Evolutionary conservation across 169 alveolate genomes (phyloP).

Genomic region (Cryptosporidium canis): DNA sequence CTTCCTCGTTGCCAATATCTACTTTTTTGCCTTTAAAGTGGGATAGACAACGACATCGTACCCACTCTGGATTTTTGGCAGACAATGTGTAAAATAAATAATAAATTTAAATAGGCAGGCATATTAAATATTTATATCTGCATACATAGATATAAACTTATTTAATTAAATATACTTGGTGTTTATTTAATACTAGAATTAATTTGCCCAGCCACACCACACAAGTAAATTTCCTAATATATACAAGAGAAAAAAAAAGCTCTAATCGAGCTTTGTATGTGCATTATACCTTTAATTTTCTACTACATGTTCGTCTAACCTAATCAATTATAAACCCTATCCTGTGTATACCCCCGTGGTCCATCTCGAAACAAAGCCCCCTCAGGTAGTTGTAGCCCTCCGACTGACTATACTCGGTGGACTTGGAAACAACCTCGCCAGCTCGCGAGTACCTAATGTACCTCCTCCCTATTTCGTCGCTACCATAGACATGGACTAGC

Average conservation of each 20-base stretch:
- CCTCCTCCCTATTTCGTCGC: conserved; percentile 49
- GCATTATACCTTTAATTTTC: not conserved
- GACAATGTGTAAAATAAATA: not conserved
- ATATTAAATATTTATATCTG: too few species aligned
- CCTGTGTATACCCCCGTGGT: conserved; percentile 7
- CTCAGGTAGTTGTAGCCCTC: conserved; percentile 19
- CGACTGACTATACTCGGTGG: conserved; percentile 33
- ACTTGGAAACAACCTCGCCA: not conserved
- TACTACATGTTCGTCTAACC: not conserved
- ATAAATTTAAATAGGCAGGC: too few species aligned
- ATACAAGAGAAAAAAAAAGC: too few species aligned
- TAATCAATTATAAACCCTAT: conserved; percentile 65
- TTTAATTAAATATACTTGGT: too few species aligned
- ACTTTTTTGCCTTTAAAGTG: not conserved
- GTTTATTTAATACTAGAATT: too few species aligned
- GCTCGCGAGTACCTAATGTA: conserved; percentile 4
- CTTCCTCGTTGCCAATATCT: not conserved
- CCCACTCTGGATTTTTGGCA: not conserved
- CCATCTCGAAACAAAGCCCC: conserved; percentile 60
- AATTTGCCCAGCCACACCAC: too few species aligned
- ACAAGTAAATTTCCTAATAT: too few species aligned
- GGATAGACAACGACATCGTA: not conserved
- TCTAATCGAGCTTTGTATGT: too few species aligned
- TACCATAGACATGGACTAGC: conserved; percentile 14
- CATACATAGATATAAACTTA: too few species aligned